Base-by-base conservation (phyloP, 352 stramenopile genomes). In the Hyaloperonospora arabidopsidis region DNA sequence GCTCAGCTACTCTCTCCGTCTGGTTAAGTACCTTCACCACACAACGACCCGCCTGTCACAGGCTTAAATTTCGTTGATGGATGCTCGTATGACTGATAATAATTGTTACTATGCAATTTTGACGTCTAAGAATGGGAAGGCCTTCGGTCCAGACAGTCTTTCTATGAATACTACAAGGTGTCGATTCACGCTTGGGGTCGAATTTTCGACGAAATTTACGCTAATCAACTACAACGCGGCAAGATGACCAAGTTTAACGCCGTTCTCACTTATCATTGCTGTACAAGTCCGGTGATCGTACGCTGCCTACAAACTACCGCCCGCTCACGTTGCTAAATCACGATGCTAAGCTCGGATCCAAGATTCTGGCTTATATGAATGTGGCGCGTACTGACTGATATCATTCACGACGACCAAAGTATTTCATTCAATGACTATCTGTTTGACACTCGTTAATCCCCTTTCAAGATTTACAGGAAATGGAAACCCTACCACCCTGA, bases 221-320 rank as follows among this genome's bases (percentile, higher is more conserved):
- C 43, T 12, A 50, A 32, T 38, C 50, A 59, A 18, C 15, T 56
- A 18, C 0, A 21, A 2, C 52, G 53, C 11, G 45, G 50, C 0
- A 49, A 52, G 28, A 53, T 65, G 57, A 59, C 57, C 0, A 64
- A 59, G 50, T 59, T n/a, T 50, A 64, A 21, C 44, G 57, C 5
- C 29, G 50, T 2, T 36, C 44, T 2, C 57, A 59, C 18, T 15
- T 64, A n/a, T 59, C 49, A 11, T 23, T 64, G 18, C 8, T 64
- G 1, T 55, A 59, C 45, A 52, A 54, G 38, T 45, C 25, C 7
- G 25, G 25, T 29, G 7, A 29, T 29, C 25, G 25, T 7, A 29
- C 25, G 7, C 3, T 29, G 25, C 25, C 25, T 29, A 7, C 25
- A 8, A 29, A 29, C 7, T 29, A 29, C 7, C 25, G 25, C 3